A percentile compares a stretch with the other conserved stretches of the same genome.
Evolutionary conservation across 192 early-diverging fungal genomes (phyloP).

Genomic region (Mortierella antarctica): DNA sequence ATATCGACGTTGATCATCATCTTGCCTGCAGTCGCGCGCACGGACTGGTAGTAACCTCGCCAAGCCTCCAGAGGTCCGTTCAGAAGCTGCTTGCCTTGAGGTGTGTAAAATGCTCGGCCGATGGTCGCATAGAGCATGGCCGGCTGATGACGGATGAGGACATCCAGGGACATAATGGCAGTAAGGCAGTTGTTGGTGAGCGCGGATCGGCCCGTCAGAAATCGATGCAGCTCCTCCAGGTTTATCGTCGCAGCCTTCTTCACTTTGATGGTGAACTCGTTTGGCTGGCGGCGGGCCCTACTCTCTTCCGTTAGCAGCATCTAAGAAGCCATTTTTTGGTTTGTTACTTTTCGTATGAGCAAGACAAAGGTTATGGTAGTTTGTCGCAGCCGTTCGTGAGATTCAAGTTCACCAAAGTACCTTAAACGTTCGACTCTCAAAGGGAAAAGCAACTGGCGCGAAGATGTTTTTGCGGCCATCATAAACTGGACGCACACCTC

Average conservation of each 20-base stretch:
- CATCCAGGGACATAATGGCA: constrained; percentile 75
- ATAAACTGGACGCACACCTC: constrained; percentile 74
- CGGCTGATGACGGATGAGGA: constrained; percentile 83
- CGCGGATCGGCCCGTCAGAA: constrained; percentile 60
- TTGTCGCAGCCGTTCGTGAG: not conserved
- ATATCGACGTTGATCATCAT: constrained; percentile 80
- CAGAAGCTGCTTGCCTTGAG: constrained; percentile 55
- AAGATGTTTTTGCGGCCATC: constrained; percentile 87
- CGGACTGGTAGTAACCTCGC: constrained; percentile 91
- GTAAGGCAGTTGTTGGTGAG: constrained; percentile 56
- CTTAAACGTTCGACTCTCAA: constrained; percentile 67
- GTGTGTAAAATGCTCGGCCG: constrained; percentile 91
- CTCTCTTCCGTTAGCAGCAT: constrained; percentile 49
- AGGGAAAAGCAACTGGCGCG: constrained; percentile 62
- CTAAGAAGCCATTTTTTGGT: not conserved
- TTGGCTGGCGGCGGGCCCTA: constrained; percentile 33
- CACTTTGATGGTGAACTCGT: constrained; percentile 73
- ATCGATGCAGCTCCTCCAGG: constrained; percentile 64
- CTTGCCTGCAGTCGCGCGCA: constrained; percentile 76
- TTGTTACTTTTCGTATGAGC: not conserved
- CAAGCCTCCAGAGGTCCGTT: constrained; percentile 85
- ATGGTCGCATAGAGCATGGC: constrained; percentile 78
- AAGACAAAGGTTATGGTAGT: no score
- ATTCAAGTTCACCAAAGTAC: constrained; percentile 19
- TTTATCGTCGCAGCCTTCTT: constrained; percentile 72